phyloP scores from a whole-genome alignment of 106 monocot genomes.

The Chionographis japonica region DNA sequence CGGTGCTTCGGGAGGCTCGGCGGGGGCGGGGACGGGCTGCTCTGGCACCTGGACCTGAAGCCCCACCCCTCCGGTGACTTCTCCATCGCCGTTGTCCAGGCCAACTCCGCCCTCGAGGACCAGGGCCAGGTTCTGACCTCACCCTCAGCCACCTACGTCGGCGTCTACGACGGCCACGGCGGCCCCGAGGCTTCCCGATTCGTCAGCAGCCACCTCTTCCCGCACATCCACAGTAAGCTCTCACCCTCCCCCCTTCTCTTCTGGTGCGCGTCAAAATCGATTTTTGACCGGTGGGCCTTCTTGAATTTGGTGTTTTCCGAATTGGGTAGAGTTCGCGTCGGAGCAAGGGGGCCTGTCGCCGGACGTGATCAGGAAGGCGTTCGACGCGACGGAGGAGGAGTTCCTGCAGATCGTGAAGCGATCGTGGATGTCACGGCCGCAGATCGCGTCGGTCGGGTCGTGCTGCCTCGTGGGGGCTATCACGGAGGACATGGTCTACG shows the following conservation, averaged over 20 bases:
- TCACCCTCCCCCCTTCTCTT: neutral
- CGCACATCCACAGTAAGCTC: conserved; percentile 32
- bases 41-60: conserved; percentile 37
- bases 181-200: conserved; percentile 51
- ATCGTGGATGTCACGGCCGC: conserved; percentile 32
- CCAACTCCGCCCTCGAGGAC: conserved; percentile 38
- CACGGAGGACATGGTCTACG: conserved; percentile 34
- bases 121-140: conserved; percentile 43
- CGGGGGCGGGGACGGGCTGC: conserved; percentile 16
- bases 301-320: neutral
- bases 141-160: conserved; percentile 33
- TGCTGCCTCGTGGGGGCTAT: conserved; percentile 63
- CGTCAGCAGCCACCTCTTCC: conserved; percentile 30
- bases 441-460: conserved; percentile 62
- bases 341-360: conserved; percentile 54
- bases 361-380: conserved; percentile 54
- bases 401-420: conserved; percentile 41
- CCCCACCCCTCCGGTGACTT: conserved; percentile 45
- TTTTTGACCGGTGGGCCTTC: too few relatives aligned
- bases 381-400: conserved; percentile 60
- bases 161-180: conserved; percentile 54
- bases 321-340: conserved; percentile 25
- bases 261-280: neutral
- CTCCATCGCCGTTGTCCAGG: conserved; percentile 47
- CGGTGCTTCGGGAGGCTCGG: conserved; percentile 26